phyloP scores from a whole-genome alignment of 148 eudicot species.

The Heliamphora exappendiculata region DNA sequence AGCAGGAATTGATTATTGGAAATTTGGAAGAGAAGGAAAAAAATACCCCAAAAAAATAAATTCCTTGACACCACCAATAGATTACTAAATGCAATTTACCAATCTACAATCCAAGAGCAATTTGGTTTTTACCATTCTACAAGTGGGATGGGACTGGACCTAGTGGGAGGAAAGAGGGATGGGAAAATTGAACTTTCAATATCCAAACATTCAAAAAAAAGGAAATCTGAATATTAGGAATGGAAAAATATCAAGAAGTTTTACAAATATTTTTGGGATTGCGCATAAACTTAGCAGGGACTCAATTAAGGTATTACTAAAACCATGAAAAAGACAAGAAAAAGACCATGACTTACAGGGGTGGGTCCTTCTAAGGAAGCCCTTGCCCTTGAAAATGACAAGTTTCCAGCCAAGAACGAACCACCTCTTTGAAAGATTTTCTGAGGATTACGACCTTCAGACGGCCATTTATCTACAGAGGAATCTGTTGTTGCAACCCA shows the following conservation, averaged over 20 bases:
- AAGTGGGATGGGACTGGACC: not conserved
- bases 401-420: conserved; percentile 93
- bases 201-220: not conserved
- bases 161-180: not conserved
- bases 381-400: conserved; percentile 97
- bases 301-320: not conserved
- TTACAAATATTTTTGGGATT: not conserved
- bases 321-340: not conserved
- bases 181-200: not conserved
- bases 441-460: conserved; percentile 69
- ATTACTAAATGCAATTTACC: not conserved
- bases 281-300: not conserved
- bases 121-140: no score
- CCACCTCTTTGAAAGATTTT: conserved; percentile 81
- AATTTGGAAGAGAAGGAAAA: not conserved
- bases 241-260: not conserved
- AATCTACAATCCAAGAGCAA: not conserved
- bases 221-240: no score
- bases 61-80: not conserved
- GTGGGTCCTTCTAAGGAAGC: conserved; percentile 91
- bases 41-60: not conserved
- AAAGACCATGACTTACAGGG: conserved; percentile 49
- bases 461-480: conserved; percentile 87
- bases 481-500: conserved; percentile 97
- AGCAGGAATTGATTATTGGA: not conserved